A percentile compares a stretch with the other conserved stretches of the same genome.
Conservation (phyloP, 495 filamentous ascomycete species). For the Talaromyces wortmannii region DNA sequence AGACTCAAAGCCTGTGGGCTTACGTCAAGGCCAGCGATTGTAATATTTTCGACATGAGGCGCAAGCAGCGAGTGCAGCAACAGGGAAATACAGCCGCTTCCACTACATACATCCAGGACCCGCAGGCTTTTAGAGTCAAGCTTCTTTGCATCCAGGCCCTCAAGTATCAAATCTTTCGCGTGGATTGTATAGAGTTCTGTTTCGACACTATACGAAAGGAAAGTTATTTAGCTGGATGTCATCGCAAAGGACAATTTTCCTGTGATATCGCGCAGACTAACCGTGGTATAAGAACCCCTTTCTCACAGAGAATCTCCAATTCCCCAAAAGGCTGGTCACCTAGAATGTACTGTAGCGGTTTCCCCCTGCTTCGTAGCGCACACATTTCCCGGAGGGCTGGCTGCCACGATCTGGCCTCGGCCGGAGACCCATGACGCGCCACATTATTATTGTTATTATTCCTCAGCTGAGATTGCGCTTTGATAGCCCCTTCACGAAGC, state of each 20-base stretch:
- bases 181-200: constrained; percentile 63
- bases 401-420: constrained; percentile 13
- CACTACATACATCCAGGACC: constrained; percentile 82
- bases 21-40: constrained; percentile 34
- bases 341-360: constrained; percentile 84
- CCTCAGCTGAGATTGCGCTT: constrained; percentile 4
- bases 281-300: constrained; percentile 81
- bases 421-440: too few species aligned
- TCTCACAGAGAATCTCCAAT: constrained; percentile 67
- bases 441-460: background rate
- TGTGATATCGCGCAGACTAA: constrained; percentile 16
- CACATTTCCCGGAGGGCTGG: constrained; percentile 43
- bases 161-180: constrained; percentile 41
- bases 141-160: constrained; percentile 1
- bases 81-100: constrained; percentile 85
- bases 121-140: constrained; percentile 26
- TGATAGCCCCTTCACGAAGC: constrained; percentile 60
- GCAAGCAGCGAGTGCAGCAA: constrained; percentile 54
- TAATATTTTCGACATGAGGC: constrained; percentile 15
- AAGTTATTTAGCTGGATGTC: background rate
- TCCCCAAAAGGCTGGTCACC: constrained; percentile 84
- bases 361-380: constrained; percentile 49
- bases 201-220: constrained; percentile 43
- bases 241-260: background rate
- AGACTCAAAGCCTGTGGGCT: constrained; percentile 49